Conservation (phyloP, 2,329 filamentous ascomycete species). For the Colletotrichum gloeosporioides region DNA sequence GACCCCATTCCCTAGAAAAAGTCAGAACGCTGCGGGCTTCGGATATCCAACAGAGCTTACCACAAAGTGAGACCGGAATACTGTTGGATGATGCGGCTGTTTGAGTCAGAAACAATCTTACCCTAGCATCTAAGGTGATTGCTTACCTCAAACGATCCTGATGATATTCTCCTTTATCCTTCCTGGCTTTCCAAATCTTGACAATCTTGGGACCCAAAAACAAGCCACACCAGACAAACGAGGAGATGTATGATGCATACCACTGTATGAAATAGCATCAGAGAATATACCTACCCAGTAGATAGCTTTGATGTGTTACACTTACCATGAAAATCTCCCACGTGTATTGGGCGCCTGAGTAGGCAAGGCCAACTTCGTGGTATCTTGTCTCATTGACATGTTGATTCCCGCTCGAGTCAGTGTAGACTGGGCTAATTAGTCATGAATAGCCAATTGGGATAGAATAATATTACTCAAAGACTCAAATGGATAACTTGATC, state of each 20-base stretch:
- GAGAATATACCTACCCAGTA: background rate
- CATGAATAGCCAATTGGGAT: background rate
- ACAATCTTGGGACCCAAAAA: constrained; percentile 57
- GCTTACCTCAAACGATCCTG: constrained; percentile 8
- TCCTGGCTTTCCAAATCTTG: constrained; percentile 38
- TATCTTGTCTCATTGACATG: constrained; percentile 50
- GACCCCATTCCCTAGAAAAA: constrained; percentile 23
- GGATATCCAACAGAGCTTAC: background rate
- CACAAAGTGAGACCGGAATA: constrained; percentile 50
- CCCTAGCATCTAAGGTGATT: background rate
- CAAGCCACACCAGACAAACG: constrained; percentile 62
- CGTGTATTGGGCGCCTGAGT: constrained; percentile 61
- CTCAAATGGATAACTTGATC: constrained; percentile 11
- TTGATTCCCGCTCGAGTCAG: constrained; percentile 10
- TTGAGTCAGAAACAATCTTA: background rate
- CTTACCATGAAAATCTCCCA: constrained; percentile 41
- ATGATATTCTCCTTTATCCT: constrained; percentile 26
- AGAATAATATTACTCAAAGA: constrained; percentile 27
- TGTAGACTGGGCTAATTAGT: background rate
- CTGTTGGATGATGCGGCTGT: constrained; percentile 53
- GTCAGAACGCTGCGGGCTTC: background rate
- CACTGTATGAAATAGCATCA: constrained; percentile 44
- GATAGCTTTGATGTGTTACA: background rate
- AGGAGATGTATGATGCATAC: constrained; percentile 63
- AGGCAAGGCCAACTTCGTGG: constrained; percentile 56